These are phyloP conservation scores for Candida yuanshanica DNA, from an alignment of 805 yeast species.

Conservation along the genomic window DNA sequence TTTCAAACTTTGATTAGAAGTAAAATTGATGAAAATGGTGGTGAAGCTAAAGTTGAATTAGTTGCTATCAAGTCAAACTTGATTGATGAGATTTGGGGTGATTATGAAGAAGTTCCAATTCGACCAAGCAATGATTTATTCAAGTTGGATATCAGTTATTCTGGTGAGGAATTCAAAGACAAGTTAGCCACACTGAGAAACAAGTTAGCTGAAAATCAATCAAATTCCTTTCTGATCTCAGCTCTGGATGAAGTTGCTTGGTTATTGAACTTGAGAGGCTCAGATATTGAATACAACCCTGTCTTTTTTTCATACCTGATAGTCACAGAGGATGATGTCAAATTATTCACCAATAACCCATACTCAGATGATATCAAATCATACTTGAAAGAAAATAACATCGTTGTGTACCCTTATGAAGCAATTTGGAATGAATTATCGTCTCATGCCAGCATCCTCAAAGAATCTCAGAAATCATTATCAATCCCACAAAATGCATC, in stretches of 20 bases:
- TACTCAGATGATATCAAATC: slow-evolving; percentile 31
- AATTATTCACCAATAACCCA: slow-evolving; percentile 49
- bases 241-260: slow-evolving; percentile 89
- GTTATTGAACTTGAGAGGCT: slow-evolving; percentile 80
- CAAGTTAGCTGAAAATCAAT: slow-evolving; percentile 27
- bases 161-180: slow-evolving; percentile 58
- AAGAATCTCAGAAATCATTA: slow-evolving; percentile 26
- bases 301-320: slow-evolving; percentile 68
- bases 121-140: slow-evolving; percentile 47
- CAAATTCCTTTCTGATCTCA: slow-evolving; percentile 51
- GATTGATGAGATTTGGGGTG: slow-evolving; percentile 68
- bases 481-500: slow-evolving; percentile 54
- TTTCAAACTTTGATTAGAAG: slow-evolving; percentile 26
- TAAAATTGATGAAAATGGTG: slow-evolving; percentile 21
- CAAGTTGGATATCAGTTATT: slow-evolving; percentile 43
- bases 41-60: slow-evolving; percentile 36
- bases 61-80: slow-evolving; percentile 57
- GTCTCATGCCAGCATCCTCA: slow-evolving; percentile 16
- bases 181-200: slow-evolving; percentile 48
- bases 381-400: slow-evolving; percentile 38
- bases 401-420: slow-evolving; percentile 47
- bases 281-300: slow-evolving; percentile 80
- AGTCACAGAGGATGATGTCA: slow-evolving; percentile 37
- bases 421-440: slow-evolving; percentile 54
- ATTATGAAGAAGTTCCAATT: slow-evolving; percentile 58